phyloP scores from a whole-genome alignment of 1,284 basidiomycete species.

The Limonomyces culmigenus region DNA sequence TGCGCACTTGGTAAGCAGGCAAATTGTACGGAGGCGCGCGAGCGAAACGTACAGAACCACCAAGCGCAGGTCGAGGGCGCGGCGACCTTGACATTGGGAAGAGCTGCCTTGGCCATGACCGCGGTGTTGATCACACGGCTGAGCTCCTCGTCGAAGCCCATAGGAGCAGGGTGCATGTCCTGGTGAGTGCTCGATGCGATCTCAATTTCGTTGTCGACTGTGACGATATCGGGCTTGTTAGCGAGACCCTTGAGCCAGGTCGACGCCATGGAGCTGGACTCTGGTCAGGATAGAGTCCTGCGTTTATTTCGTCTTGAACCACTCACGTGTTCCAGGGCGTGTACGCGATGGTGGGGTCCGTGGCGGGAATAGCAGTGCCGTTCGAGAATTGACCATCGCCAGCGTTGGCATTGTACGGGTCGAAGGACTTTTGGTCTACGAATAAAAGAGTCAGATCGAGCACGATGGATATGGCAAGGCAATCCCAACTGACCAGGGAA shows the following conservation, averaged over 20 bases:
- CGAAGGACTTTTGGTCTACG: slow-evolving; percentile 22
- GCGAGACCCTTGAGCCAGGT: slow-evolving; percentile 23
- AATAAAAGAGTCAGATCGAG: not conserved
- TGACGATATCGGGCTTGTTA: slow-evolving; percentile 26
- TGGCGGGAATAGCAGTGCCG: slow-evolving; percentile 22
- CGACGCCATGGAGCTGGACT: no score
- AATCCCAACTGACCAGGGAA: slow-evolving; percentile 22
- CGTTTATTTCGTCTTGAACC: no score
- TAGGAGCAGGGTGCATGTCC: slow-evolving; percentile 30
- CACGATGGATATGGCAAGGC: not conserved
- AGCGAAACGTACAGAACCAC: slow-evolving; percentile 29
- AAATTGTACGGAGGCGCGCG: not conserved
- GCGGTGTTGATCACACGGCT: slow-evolving; percentile 23
- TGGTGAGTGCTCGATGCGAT: slow-evolving; percentile 31
- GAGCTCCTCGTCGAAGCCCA: slow-evolving; percentile 32
- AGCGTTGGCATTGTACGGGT: slow-evolving; percentile 28
- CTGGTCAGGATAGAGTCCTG: no score
- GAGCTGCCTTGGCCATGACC: slow-evolving; percentile 22
- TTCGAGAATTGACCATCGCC: slow-evolving; percentile 27
- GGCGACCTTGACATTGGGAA: slow-evolving; percentile 24
- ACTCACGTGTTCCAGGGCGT: slow-evolving; percentile 25
- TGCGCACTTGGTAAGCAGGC: slow-evolving; percentile 4
- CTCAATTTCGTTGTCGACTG: slow-evolving; percentile 25
- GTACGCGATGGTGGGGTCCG: slow-evolving; percentile 20
- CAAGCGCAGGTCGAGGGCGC: slow-evolving; percentile 32